These are phyloP conservation scores for Salix exigua DNA, from an alignment of 345 rosid genomes.

Conservation along the genomic window DNA sequence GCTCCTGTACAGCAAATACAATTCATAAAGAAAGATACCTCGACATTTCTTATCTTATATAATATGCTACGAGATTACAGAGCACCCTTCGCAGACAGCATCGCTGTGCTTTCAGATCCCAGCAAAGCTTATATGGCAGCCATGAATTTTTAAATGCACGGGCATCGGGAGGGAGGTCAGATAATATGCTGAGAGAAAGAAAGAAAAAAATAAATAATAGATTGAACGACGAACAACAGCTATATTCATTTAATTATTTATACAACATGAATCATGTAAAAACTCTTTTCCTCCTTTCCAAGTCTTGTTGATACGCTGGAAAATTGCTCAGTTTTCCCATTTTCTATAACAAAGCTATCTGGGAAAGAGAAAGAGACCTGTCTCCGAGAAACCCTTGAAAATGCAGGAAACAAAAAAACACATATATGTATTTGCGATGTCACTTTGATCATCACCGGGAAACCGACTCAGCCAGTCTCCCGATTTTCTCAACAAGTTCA, in stretches of 20 bases:
- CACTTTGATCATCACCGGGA: constrained; percentile 48
- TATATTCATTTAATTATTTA: not conserved
- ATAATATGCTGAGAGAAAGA: too few relatives aligned
- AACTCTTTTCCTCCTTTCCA: not conserved
- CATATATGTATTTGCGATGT: not conserved
- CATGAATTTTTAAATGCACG: too few relatives aligned
- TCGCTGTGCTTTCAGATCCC: too few relatives aligned
- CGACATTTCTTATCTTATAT: too few relatives aligned
- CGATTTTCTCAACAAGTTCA: constrained; percentile 62
- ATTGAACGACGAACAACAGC: not conserved
- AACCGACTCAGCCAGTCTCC: constrained; percentile 79
- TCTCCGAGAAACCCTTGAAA: constrained; percentile 9
- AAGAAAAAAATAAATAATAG: not conserved
- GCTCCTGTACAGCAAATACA: too few relatives aligned
- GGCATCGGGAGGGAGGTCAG: too few relatives aligned
- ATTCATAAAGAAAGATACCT: too few relatives aligned
- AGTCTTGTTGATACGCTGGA: constrained; percentile 12
- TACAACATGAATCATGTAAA: not conserved
- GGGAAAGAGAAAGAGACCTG: not conserved
- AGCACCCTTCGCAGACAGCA: too few relatives aligned
- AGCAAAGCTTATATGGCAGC: too few relatives aligned
- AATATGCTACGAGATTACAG: too few relatives aligned
- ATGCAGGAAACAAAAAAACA: not conserved
- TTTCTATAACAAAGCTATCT: constrained; percentile 16
- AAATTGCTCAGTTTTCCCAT: constrained; percentile 10